Percentiles rank a stretch among this genome's conserved stretches.
Evolutionary conservation across 805 yeast species (phyloP).

Genomic region (Wickerhamomyces silvicola): DNA sequence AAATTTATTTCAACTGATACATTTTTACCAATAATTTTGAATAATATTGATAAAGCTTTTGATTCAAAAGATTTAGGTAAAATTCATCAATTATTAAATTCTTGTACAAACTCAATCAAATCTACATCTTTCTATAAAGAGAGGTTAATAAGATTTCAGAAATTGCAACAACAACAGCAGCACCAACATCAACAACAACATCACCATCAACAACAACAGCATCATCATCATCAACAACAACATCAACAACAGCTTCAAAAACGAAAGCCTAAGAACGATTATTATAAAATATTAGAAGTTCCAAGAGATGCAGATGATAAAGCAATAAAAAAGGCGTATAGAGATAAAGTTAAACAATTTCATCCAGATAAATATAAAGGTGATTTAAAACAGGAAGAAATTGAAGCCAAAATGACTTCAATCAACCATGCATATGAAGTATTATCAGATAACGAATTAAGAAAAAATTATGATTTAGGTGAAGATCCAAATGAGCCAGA

Average conservation of each 20-base stretch:
- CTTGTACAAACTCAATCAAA: neutral
- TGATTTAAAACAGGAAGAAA: constrained; percentile 57
- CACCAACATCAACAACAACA: constrained; percentile 2
- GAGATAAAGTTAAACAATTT: constrained; percentile 68
- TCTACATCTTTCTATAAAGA: too few species aligned
- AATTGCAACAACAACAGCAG: neutral
- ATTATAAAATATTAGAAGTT: constrained; percentile 73
- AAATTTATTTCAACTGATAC: constrained; percentile 13
- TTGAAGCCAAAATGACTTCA: constrained; percentile 82
- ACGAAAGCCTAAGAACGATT: constrained; percentile 60
- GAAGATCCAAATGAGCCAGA: constrained; percentile 43
- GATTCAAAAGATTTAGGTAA: too few species aligned
- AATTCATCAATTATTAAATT: neutral
- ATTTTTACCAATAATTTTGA: constrained; percentile 33
- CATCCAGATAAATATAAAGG: constrained; percentile 91
- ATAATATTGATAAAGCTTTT: constrained; percentile 32
- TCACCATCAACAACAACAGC: constrained; percentile 1
- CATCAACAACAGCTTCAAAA: constrained; percentile 4
- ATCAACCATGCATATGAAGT: constrained; percentile 92
- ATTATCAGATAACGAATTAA: constrained; percentile 57
- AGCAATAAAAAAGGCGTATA: constrained; percentile 74
- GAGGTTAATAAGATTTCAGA: too few species aligned
- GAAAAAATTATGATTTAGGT: constrained; percentile 61
- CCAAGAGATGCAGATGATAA: constrained; percentile 58
- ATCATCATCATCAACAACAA: constrained; percentile 5